Evolutionary conservation across 1,284 basidiomycete species (phyloP).

Genomic region (Ganoderma multipileum): DNA sequence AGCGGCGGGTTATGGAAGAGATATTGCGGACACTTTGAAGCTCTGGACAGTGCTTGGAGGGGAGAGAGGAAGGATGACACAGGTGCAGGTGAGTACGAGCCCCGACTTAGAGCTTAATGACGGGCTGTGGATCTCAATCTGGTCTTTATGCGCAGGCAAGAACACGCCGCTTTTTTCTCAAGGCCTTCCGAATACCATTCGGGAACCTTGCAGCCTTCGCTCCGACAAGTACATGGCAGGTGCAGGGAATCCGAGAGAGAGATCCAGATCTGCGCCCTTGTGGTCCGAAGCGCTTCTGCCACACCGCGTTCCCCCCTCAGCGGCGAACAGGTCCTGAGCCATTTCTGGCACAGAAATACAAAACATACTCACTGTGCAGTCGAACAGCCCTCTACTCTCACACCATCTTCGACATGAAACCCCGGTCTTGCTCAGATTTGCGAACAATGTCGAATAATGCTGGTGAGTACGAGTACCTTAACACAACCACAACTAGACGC

Average conservation of each 20-base stretch:
- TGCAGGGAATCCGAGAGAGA: neutral
- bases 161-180: neutral
- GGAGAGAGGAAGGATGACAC: neutral
- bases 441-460: neutral
- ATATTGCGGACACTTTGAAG: neutral
- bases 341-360: neutral
- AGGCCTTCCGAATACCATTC: neutral
- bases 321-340: neutral
- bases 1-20: neutral
- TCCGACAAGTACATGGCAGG: neutral
- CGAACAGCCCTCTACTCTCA: neutral
- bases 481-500: neutral
- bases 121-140: neutral
- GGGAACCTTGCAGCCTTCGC: neutral
- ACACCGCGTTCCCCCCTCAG: neutral
- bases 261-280: neutral
- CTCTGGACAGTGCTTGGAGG: neutral
- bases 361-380: neutral
- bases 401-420: neutral
- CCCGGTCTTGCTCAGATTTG: neutral
- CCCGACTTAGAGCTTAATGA: neutral
- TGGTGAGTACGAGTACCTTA: neutral
- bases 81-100: neutral
- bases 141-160: neutral
- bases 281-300: neutral